phyloP scores from a whole-genome alignment of 257 asterid genomes.

The Solanum gandarillasii region DNA sequence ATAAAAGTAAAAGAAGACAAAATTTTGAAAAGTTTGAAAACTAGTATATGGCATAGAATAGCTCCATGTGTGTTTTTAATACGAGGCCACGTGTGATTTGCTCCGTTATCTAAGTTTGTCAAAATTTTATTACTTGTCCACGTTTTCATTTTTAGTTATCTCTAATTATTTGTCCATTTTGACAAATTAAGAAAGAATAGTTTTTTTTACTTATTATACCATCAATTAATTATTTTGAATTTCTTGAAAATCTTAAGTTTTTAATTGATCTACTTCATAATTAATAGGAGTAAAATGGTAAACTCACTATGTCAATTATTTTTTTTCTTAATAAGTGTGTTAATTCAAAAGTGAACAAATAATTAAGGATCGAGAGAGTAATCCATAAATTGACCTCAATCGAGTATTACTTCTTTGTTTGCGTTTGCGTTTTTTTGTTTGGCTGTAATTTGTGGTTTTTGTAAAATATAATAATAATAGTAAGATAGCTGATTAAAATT shows the following conservation, averaged over 20 bases:
- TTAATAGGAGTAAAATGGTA: background rate
- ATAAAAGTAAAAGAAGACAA: background rate
- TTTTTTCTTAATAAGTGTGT: accelerated
- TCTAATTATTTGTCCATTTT: accelerated
- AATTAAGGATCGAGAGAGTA: too few relatives aligned
- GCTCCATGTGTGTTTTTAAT: background rate
- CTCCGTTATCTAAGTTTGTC: background rate
- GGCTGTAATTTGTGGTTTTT: background rate
- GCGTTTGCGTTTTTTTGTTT: background rate
- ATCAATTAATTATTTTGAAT: too few relatives aligned
- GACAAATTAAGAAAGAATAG: accelerated
- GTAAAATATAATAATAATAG: background rate
- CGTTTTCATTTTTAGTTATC: too few relatives aligned
- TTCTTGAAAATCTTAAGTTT: too few relatives aligned
- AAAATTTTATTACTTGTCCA: too few relatives aligned
- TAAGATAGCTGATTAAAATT: background rate
- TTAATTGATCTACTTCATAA: background rate
- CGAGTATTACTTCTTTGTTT: background rate
- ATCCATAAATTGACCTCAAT: background rate
- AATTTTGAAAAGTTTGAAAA: background rate
- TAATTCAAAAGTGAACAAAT: too few relatives aligned
- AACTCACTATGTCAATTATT: background rate
- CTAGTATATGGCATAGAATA: background rate
- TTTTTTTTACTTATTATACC: too few relatives aligned
- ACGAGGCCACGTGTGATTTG: background rate